Evolutionary conservation across 306 rosid genomes (phyloP), one percentile per base, ranked within the genome.

Genomic region (Crataegus laevigata): DNA sequence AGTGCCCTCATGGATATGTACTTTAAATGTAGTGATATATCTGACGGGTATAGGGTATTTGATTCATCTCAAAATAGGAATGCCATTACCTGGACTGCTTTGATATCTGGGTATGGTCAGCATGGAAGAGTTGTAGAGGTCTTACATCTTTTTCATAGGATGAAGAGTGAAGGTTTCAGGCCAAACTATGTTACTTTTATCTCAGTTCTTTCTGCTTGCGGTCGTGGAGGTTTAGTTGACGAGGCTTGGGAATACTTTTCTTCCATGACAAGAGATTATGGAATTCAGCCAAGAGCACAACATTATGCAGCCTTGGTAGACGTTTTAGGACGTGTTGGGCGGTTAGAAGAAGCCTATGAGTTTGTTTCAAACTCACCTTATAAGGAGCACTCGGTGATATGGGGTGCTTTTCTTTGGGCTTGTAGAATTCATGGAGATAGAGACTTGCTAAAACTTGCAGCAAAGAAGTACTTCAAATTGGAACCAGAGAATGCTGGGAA

Each of bases 141-240:
- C 83, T 81, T 93, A 65, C 87, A 84, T 38, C 79, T 76, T 47
- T 91, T 88, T 38, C 72, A 66, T 66, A 75, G 84, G 82, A 89
- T 93, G 98, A 79, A 79, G 68, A 72, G 69, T 38, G 93, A 91
- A 82, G 94, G 84, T 54, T 76, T 82, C 79, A 84, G 84, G 69
- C 97, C 97, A 26, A 93, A 86, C 72, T 78, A 78, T 80, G 93
- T 91, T 43, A 93, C 96, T 66, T 89, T 88, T 84, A 88, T 90
- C 50, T 90, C 91, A n/a, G 96, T 92, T 79, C 85, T 92, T 76
- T 83, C 85, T 76, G 96, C 98, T 77, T 90, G 94, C 79, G 84
- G 96, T 78, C 89, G 84, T 80, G 98, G 89, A 47, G 97, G 91
- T 21, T 85, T 91, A 66, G 73, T 91, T 66, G 60, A 85, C 6